Evolutionary conservation across 2,329 filamentous ascomycete genomes (phyloP).

Genomic region (Fusarium caatingaense): DNA sequence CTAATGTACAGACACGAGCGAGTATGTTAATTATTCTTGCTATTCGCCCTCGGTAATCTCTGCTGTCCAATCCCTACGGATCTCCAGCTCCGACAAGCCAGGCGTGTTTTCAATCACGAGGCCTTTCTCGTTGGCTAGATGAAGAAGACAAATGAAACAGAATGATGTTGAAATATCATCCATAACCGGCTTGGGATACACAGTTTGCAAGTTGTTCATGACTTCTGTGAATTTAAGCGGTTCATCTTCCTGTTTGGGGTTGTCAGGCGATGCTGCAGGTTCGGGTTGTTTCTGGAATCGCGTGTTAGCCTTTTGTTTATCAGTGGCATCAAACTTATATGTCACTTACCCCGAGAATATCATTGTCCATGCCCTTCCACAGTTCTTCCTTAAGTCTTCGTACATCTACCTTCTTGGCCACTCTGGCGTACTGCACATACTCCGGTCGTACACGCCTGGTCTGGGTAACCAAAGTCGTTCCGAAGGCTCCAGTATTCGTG

Average conservation of each 20-base stretch:
- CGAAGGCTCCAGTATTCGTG: slow-evolving; percentile 65
- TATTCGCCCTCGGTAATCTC: slow-evolving; percentile 62
- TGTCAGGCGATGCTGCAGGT: slow-evolving; percentile 40
- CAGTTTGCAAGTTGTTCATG: slow-evolving; percentile 87
- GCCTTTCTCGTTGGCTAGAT: slow-evolving; percentile 93
- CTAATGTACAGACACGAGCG: slow-evolving; percentile 15
- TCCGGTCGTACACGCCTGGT: slow-evolving; percentile 72
- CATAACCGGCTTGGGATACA: slow-evolving; percentile 88
- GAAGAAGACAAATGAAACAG: slow-evolving; percentile 93
- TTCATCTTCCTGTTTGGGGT: slow-evolving; percentile 55
- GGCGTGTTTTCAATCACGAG: slow-evolving; percentile 76
- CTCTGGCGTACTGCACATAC: slow-evolving; percentile 76
- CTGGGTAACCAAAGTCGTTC: slow-evolving; percentile 75
- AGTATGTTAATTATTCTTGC: slow-evolving; percentile 1
- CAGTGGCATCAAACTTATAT: background rate
- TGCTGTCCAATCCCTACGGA: slow-evolving; percentile 71
- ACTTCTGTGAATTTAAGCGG: slow-evolving; percentile 87
- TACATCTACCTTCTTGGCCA: slow-evolving; percentile 78
- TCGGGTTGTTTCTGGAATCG: slow-evolving; percentile 37
- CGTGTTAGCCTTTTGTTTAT: slow-evolving; percentile 22
- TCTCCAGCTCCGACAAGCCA: slow-evolving; percentile 69
- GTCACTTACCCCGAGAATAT: slow-evolving; percentile 61
- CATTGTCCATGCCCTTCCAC: slow-evolving; percentile 74
- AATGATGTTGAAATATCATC: slow-evolving; percentile 92
- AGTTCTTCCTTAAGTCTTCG: slow-evolving; percentile 75